phyloP scores from a whole-genome alignment of 192 early-diverging fungal species.

The Diversispora epigaea region DNA sequence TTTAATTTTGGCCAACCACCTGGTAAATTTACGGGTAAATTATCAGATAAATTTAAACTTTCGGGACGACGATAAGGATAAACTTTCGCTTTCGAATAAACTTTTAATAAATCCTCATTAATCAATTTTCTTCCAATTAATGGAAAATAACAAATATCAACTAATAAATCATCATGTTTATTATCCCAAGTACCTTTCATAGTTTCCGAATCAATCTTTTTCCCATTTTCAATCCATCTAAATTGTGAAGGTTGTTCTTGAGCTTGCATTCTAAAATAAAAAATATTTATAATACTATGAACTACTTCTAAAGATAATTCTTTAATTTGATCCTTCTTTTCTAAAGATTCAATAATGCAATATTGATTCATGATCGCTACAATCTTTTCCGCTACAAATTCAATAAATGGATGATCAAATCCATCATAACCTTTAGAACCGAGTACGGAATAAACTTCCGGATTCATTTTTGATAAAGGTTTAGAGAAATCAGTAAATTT shows the following conservation, averaged over 20 bases:
- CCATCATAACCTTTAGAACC: constrained; percentile 7
- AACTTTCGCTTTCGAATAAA: constrained; percentile 14
- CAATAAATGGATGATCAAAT: constrained; percentile 16
- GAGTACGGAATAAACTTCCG: constrained; percentile 8
- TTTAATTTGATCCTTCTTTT: neutral
- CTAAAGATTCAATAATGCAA: neutral
- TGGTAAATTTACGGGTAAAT: neutral
- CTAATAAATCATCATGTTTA: neutral
- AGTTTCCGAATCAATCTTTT: neutral
- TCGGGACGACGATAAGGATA: neutral
- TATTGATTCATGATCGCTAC: neutral
- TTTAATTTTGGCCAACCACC: neutral
- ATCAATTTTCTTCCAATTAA: neutral
- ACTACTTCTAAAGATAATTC: neutral
- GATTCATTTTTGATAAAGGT: neutral
- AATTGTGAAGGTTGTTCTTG: neutral
- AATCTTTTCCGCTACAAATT: constrained; percentile 11
- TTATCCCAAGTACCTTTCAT: neutral
- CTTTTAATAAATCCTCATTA: neutral
- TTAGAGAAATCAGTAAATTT: neutral
- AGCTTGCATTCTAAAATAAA: constrained; percentile 21
- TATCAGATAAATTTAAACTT: neutral
- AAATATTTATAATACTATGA: constrained; percentile 10
- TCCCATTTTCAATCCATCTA: constrained; percentile 1
- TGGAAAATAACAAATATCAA: constrained; percentile 7